Percentiles rank a stretch among this genome's conserved stretches.
Conservation (phyloP, 371 early-diverging fungal genomes). For the Mucor sp. region DNA sequence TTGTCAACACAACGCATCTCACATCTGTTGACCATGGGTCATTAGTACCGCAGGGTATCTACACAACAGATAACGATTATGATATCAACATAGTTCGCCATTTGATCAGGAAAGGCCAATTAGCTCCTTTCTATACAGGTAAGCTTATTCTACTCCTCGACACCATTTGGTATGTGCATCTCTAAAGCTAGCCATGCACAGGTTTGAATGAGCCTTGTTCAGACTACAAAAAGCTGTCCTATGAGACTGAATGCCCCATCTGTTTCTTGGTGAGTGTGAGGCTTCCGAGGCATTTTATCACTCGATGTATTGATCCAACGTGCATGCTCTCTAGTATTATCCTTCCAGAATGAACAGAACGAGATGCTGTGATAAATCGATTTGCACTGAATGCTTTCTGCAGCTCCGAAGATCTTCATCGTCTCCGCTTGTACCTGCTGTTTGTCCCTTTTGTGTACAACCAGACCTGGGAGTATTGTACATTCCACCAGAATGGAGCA, state of each 20-base stretch:
- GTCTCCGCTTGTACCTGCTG: conserved; percentile 52
- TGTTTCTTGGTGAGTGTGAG: conserved; percentile 74
- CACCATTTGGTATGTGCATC: neutral
- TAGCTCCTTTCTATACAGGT: conserved; percentile 90
- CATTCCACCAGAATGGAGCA: conserved; percentile 40
- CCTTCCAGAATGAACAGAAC: conserved; percentile 88
- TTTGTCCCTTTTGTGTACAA: conserved; percentile 86
- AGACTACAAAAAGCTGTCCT: conserved; percentile 8
- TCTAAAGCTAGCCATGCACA: neutral
- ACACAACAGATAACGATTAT: conserved; percentile 64
- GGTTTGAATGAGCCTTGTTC: conserved; percentile 30
- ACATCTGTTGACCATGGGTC: conserved; percentile 60
- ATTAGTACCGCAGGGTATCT: conserved; percentile 70
- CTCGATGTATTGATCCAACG: neutral
- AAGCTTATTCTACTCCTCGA: neutral
- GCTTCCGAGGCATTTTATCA: neutral
- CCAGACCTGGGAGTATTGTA: conserved; percentile 84
- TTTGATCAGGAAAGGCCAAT: conserved; percentile 68
- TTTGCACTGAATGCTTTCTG: conserved; percentile 93
- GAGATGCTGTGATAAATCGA: conserved; percentile 87
- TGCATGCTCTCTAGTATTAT: conserved; percentile 61
- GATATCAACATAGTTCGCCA: conserved; percentile 67
- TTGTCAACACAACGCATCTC: neutral
- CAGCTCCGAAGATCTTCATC: conserved; percentile 76
- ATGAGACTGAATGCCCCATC: conserved; percentile 83